phyloP scores from a whole-genome alignment of 2,329 filamentous ascomycete genomes.

The Exophiala aquamarina region DNA sequence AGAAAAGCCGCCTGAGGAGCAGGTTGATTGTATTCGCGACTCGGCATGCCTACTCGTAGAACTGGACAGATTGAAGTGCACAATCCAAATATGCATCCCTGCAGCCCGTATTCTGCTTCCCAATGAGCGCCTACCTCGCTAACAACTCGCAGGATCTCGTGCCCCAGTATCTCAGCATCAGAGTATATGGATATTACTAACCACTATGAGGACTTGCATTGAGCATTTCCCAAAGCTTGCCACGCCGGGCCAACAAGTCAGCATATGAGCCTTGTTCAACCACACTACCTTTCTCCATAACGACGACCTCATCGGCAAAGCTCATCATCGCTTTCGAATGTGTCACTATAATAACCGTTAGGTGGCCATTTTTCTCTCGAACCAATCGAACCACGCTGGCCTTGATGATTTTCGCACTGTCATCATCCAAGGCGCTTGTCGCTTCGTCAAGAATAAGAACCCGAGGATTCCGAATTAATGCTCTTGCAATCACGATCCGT shows the following conservation, averaged over 20 bases:
- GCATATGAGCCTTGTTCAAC: constrained; percentile 70
- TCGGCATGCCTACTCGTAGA: too few relatives aligned
- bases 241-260: constrained; percentile 51
- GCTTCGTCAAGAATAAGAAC: constrained; percentile 77
- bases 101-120: too few relatives aligned
- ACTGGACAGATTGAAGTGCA: too few relatives aligned
- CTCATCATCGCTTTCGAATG: constrained; percentile 86
- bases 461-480: constrained; percentile 67
- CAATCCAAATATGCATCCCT: too few relatives aligned
- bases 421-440: constrained; percentile 72
- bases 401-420: constrained; percentile 65
- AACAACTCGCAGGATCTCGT: too few relatives aligned
- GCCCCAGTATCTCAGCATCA: too few relatives aligned
- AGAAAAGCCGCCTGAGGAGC: too few relatives aligned
- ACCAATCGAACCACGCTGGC: constrained; percentile 51
- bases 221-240: constrained; percentile 44
- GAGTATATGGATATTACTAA: too few relatives aligned
- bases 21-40: too few relatives aligned
- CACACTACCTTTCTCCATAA: constrained; percentile 66
- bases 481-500: constrained; percentile 75
- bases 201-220: too few relatives aligned
- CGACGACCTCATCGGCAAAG: constrained; percentile 69
- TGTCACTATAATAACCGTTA: constrained; percentile 78
- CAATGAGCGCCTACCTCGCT: too few relatives aligned
- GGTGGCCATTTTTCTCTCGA: constrained; percentile 29